phyloP scores from a whole-genome alignment of 257 asterid species.

The Ehretia macrophylla region DNA sequence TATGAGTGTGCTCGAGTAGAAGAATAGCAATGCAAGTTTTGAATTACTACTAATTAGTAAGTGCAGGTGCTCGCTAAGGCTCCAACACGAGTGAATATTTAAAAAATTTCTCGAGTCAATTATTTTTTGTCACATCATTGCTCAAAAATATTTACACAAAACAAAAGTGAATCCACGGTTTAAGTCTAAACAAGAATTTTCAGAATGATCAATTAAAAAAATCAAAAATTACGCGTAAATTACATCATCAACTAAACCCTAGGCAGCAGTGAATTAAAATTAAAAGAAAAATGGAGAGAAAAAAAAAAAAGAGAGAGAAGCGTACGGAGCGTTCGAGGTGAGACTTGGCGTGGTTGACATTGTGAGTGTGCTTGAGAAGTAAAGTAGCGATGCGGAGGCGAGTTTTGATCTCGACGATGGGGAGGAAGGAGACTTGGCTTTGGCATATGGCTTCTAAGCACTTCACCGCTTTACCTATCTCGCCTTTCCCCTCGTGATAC shows the following conservation, averaged over 20 bases:
- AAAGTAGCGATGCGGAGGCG: slow-evolving; percentile 84
- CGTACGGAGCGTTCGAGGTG: slow-evolving; percentile 85
- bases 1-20: slow-evolving; percentile 83
- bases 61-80: too few species aligned
- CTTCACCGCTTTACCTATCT: slow-evolving; percentile 75
- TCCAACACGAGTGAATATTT: too few species aligned
- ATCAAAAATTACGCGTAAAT: too few species aligned
- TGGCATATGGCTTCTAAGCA: slow-evolving; percentile 97
- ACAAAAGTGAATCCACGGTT: too few species aligned
- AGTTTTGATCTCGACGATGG: slow-evolving; percentile 81
- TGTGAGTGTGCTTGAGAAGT: slow-evolving; percentile 85
- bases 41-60: too few species aligned
- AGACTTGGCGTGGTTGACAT: slow-evolving; percentile 83
- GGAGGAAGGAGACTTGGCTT: slow-evolving; percentile 75
- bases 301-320: not conserved
- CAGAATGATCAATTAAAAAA: too few species aligned
- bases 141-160: too few species aligned
- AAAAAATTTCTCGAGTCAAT: too few species aligned
- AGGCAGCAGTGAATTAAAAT: too few species aligned
- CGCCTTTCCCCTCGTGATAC: slow-evolving; percentile 71
- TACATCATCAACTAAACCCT: too few species aligned
- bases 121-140: too few species aligned
- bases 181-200: too few species aligned
- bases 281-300: slow-evolving; percentile 6
- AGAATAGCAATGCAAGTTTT: slow-evolving; percentile 74